A percentile compares a stretch with the other conserved stretches of the same genome.
These are phyloP conservation scores for Sarcodon sp. DNA, from an alignment of 768 basidiomycete species.

Conservation along the genomic window DNA sequence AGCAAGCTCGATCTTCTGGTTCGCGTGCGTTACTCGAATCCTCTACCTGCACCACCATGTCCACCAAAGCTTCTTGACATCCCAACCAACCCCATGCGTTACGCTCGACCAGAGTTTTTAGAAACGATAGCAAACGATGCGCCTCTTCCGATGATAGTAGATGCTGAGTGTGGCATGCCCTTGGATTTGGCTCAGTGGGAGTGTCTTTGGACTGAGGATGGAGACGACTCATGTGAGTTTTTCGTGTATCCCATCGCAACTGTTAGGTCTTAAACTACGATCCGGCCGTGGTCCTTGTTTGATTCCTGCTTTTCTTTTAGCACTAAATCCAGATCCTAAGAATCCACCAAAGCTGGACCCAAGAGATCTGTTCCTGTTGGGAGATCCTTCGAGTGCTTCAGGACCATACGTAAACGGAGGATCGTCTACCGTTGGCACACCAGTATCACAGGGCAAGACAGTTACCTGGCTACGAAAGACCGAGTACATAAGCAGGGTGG, in stretches of 20 bases:
- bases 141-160: constrained; percentile 90
- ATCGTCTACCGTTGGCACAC: constrained; percentile 29
- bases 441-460: constrained; percentile 21
- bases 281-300: not conserved
- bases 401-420: constrained; percentile 29
- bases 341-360: constrained; percentile 55
- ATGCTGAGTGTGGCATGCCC: constrained; percentile 95
- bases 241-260: not conserved
- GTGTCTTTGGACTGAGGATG: constrained; percentile 74
- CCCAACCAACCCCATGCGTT: constrained; percentile 80
- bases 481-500: constrained; percentile 70
- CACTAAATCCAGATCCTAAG: constrained; percentile 53
- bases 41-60: constrained; percentile 91
- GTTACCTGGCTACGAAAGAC: constrained; percentile 92
- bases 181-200: constrained; percentile 78
- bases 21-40: constrained; percentile 88
- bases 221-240: constrained; percentile 47
- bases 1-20: constrained; percentile 85
- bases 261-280: constrained; percentile 8
- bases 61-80: constrained; percentile 92
- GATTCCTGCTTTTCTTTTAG: constrained; percentile 12
- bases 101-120: constrained; percentile 78
- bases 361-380: constrained; percentile 63
- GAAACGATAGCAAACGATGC: constrained; percentile 69
- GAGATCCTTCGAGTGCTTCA: constrained; percentile 41